These are phyloP conservation scores for Deinandra increscens DNA, from an alignment of 129 eudicot genomes.

Conservation along the genomic window DNA sequence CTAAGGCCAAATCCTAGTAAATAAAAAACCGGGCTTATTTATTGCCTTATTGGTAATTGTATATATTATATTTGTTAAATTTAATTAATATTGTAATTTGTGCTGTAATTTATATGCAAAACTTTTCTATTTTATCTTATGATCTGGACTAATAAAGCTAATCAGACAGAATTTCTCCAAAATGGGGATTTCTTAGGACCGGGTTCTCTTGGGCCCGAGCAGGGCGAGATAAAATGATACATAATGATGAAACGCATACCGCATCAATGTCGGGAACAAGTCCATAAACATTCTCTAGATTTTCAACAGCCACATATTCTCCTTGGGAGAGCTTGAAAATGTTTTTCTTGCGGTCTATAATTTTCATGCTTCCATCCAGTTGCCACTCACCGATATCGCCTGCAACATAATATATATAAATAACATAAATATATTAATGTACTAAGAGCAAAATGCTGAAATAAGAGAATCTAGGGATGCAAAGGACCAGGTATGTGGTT, in stretches of 20 bases:
- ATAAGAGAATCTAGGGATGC: constrained; percentile 12
- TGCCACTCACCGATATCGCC: constrained; percentile 96
- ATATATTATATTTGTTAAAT: not conserved
- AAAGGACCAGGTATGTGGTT: not conserved
- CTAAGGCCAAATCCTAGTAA: no score
- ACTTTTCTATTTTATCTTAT: not conserved
- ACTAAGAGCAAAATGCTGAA: not conserved
- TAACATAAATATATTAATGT: no score
- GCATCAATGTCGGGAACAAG: constrained; percentile 61
- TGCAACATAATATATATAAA: constrained; percentile 12
- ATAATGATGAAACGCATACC: constrained; percentile 35
- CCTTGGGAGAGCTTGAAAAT: constrained; percentile 92
- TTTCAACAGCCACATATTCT: constrained; percentile 94
- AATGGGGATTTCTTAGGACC: not conserved
- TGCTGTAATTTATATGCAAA: not conserved
- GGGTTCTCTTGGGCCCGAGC: not conserved
- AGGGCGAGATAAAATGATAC: not conserved
- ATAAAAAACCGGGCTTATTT: no score
- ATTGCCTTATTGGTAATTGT: not conserved
- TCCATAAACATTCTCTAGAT: constrained; percentile 79
- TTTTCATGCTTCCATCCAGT: constrained; percentile 83
- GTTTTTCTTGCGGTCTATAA: constrained; percentile 84
- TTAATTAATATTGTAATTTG: not conserved
- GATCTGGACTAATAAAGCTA: not conserved
- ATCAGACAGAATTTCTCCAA: not conserved